Base-by-base conservation (phyloP, 441 rosid genomes). In the Metrosideros polymorpha region DNA sequence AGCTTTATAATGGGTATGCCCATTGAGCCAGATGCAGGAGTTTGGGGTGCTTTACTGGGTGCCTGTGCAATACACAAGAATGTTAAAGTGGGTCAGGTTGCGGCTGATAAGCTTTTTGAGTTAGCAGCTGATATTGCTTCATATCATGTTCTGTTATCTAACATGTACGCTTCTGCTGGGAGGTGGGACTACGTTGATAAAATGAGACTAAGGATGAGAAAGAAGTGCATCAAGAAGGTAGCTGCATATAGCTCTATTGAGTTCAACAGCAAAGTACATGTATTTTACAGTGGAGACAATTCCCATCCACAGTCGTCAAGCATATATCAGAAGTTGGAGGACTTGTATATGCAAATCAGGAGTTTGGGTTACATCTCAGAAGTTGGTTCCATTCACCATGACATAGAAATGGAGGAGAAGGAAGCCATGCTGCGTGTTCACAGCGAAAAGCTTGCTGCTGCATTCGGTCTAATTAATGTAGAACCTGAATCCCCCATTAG, bases 21-120 rank as follows among this genome's bases (percentile, higher is more conserved):
- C 17, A 9, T 86, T 42, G 90, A 90, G 86, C 91, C 91, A 27
- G 93, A 92, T 87, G 57, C 90, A 0, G 93, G 87, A 82, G 84
- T 89, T 52, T 90, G 92, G 93, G 93, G 92, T 66, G 92, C 92
- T 85, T 86, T 92, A 76, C 85, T 90, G 51, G 91, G 91, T 86
- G 89, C 91, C 79, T 91, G 93, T 88, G 87, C 88, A 13, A 89
- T 89, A 84, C 89, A 92, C 85, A 83, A 45, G 43, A 89, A 90
- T 79, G 47, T 87, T 25, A 42, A 86, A 82, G 59, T 92, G 84
- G 94, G 92, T 22, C 91, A 91, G 86, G 87, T 85, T 85, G 92
- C 84, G 6, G 91, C 92, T 2, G 91, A 92, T 83, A 77, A 84
- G 42, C 91, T 91, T 83, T 85, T 90, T 30, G 91, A 88, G 79